Percentiles rank a stretch among this genome's conserved stretches.
These are phyloP conservation scores for Penicillium arizonense DNA, from an alignment of 495 filamentous ascomycete genomes.

Conservation along the genomic window DNA sequence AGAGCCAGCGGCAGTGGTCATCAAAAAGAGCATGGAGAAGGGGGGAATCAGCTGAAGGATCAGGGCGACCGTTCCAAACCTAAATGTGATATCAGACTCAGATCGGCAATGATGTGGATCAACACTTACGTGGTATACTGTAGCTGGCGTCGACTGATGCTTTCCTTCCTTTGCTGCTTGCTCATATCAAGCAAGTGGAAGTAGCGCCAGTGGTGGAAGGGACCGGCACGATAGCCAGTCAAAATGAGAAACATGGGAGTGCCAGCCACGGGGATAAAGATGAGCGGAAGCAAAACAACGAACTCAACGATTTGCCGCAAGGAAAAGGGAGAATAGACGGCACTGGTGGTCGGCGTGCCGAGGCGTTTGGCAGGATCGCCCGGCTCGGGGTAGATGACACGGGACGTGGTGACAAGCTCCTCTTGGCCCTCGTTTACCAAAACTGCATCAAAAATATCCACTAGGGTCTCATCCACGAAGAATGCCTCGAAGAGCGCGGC, in stretches of 20 bases:
- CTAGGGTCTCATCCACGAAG: conserved; percentile 65
- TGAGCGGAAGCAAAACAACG: conserved; percentile 64
- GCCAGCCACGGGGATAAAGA: conserved; percentile 62
- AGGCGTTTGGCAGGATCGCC: conserved; percentile 54
- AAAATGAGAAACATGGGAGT: conserved; percentile 62
- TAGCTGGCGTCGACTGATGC: conserved; percentile 48
- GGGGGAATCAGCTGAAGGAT: conserved; percentile 61
- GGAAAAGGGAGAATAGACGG: conserved; percentile 66
- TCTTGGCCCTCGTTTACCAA: conserved; percentile 58
- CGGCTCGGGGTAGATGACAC: conserved; percentile 53
- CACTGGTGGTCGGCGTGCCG: conserved; percentile 55
- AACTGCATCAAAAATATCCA: conserved; percentile 67
- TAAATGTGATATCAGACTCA: conserved; percentile 17
- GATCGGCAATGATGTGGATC: neutral
- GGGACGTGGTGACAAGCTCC: conserved; percentile 52
- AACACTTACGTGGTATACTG: conserved; percentile 61
- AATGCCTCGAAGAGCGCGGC: conserved; percentile 65
- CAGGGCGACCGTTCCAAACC: conserved; percentile 61
- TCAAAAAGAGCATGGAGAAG: conserved; percentile 64
- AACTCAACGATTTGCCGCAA: conserved; percentile 76
- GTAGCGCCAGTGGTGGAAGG: conserved; percentile 67
- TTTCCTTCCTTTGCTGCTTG: conserved; percentile 56
- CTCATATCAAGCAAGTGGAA: conserved; percentile 57
- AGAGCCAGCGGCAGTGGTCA: conserved; percentile 62
- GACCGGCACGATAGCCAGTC: conserved; percentile 63